Percentiles rank a stretch among this genome's conserved stretches.
Evolutionary conservation across 768 basidiomycete species (phyloP).

Genomic region (Boletus subcaerulescens): DNA sequence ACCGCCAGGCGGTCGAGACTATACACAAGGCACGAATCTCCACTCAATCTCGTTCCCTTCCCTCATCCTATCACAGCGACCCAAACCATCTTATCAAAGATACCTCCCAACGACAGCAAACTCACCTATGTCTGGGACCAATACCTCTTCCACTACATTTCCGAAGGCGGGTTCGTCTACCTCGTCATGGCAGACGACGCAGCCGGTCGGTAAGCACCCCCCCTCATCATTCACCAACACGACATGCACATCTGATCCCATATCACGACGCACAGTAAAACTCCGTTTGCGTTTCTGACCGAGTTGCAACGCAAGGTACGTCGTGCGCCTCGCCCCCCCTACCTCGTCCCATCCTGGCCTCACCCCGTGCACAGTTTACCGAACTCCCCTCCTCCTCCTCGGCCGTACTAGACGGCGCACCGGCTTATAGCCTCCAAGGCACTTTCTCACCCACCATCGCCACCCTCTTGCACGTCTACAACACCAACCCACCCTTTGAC

Average conservation of each 20-base stretch:
- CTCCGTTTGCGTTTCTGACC: slow-evolving; percentile 90
- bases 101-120: slow-evolving; percentile 87
- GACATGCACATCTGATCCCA: neutral
- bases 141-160: slow-evolving; percentile 92
- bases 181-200: slow-evolving; percentile 95
- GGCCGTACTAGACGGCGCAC: slow-evolving; percentile 41
- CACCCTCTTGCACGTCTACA: slow-evolving; percentile 81
- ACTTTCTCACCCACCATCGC: slow-evolving; percentile 68
- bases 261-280: slow-evolving; percentile 49
- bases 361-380: slow-evolving; percentile 45
- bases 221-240: neutral
- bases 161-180: slow-evolving; percentile 82
- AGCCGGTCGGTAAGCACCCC: slow-evolving; percentile 63
- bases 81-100: slow-evolving; percentile 89
- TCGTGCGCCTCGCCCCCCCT: too few species aligned
- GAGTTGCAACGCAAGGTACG: slow-evolving; percentile 77
- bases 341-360: too few species aligned
- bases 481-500: slow-evolving; percentile 83
- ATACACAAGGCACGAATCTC: slow-evolving; percentile 75
- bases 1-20: slow-evolving; percentile 69
- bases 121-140: slow-evolving; percentile 89
- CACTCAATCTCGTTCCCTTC: neutral
- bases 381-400: slow-evolving; percentile 65
- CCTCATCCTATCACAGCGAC: slow-evolving; percentile 50
- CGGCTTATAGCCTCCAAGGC: slow-evolving; percentile 67